Conservation (phyloP, 2,329 filamentous ascomycete species). For the Fusarium sp. region DNA sequence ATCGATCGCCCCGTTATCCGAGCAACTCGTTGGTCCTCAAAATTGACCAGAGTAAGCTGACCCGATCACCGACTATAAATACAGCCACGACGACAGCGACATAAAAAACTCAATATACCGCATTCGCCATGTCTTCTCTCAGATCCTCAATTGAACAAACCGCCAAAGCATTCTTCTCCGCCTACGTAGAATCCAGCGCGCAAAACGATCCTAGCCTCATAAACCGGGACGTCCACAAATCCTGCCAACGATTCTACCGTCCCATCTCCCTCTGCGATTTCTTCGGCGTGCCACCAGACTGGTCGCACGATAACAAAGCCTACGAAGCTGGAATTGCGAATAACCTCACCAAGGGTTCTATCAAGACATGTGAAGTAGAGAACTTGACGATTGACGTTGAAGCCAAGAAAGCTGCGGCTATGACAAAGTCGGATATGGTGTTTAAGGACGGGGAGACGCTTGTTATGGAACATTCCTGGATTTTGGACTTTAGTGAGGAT, state of each 20-base stretch:
- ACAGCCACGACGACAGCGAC: too few species aligned
- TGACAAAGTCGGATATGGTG: not conserved
- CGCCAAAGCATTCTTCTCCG: not conserved
- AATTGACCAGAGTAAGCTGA: too few species aligned
- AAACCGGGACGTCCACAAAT: not conserved
- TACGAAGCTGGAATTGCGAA: too few species aligned
- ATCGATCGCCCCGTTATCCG: too few species aligned
- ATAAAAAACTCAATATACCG: too few species aligned
- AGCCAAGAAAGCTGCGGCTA: not conserved
- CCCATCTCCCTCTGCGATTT: not conserved
- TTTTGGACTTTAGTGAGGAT: not conserved
- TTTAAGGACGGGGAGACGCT: not conserved
- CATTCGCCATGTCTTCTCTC: not conserved
- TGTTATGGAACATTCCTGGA: conserved; percentile 8
- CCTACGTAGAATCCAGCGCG: not conserved
- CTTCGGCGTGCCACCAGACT: not conserved
- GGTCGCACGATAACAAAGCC: too few species aligned
- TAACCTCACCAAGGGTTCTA: too few species aligned
- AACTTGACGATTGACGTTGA: not conserved
- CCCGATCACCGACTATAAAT: too few species aligned
- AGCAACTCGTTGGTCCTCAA: too few species aligned
- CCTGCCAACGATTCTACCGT: not conserved
- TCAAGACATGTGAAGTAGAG: not conserved
- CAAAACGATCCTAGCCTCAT: not conserved
- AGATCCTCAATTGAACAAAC: not conserved